Evolutionary conservation across 2,329 filamentous ascomycete species (phyloP).

Genomic region (Diaporthe amygdali): DNA sequence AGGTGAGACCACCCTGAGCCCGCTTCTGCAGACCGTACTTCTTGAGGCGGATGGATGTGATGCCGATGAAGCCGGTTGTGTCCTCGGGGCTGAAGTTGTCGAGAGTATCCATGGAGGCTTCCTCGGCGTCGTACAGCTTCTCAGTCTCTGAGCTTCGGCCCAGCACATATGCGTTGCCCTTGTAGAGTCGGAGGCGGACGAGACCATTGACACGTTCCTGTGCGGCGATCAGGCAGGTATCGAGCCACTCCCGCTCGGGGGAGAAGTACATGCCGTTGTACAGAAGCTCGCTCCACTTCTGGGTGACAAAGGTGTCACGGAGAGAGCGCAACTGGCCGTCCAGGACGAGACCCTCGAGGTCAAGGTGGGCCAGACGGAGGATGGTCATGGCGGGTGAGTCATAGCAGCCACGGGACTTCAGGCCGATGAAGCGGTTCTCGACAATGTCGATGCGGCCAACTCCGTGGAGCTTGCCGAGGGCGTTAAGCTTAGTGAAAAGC

Average conservation of each 20-base stretch:
- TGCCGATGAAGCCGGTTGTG: slow-evolving; percentile 49
- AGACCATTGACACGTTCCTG: slow-evolving; percentile 55
- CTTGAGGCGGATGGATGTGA: slow-evolving; percentile 59
- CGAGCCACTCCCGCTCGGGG: slow-evolving; percentile 59
- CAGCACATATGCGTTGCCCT: slow-evolving; percentile 50
- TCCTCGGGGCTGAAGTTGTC: slow-evolving; percentile 29
- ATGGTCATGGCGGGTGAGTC: slow-evolving; percentile 64
- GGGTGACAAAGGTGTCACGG: slow-evolving; percentile 62
- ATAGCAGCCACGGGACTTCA: slow-evolving; percentile 84
- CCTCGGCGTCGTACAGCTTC: slow-evolving; percentile 57
- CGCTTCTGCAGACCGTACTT: slow-evolving; percentile 40
- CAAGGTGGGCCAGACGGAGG: slow-evolving; percentile 46
- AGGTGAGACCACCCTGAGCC: slow-evolving; percentile 24
- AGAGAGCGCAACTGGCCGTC: slow-evolving; percentile 63
- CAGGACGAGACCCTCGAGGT: slow-evolving; percentile 56
- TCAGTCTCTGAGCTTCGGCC: slow-evolving; percentile 48
- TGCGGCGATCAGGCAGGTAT: slow-evolving; percentile 66
- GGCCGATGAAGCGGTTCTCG: slow-evolving; percentile 62
- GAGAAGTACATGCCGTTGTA: slow-evolving; percentile 57
- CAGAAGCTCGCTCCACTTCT: slow-evolving; percentile 52
- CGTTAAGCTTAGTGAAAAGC: slow-evolving; percentile 75
- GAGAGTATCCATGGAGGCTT: slow-evolving; percentile 49
- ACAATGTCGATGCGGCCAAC: slow-evolving; percentile 85
- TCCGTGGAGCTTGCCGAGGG: slow-evolving; percentile 73
- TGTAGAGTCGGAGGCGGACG: slow-evolving; percentile 42